Evolutionary conservation across 2,329 filamentous ascomycete genomes (phyloP).

Genomic region (Penicillium occitanis): DNA sequence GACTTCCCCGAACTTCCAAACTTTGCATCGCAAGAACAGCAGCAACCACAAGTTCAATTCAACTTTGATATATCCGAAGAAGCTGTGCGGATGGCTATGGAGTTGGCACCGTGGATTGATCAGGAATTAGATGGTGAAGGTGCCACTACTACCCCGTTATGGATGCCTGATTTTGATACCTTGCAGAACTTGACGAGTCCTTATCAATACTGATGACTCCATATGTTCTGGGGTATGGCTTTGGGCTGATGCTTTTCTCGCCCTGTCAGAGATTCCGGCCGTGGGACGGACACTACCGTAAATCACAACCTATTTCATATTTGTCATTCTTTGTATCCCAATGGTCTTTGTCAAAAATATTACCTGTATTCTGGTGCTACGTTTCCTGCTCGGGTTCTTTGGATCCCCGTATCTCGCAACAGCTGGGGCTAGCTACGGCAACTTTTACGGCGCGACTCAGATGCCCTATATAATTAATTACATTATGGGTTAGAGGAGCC

Average conservation of each 20-base stretch:
- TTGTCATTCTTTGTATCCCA: constrained; percentile 65
- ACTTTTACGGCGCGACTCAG: constrained; percentile 30
- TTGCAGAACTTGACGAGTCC: constrained; percentile 30
- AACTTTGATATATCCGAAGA: constrained; percentile 31
- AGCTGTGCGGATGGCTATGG: constrained; percentile 40
- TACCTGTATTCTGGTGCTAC: constrained; percentile 61
- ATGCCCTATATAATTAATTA: constrained; percentile 5
- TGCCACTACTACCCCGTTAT: constrained; percentile 29
- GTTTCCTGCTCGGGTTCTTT: constrained; percentile 67
- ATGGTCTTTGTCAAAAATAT: constrained; percentile 64
- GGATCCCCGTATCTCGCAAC: constrained; percentile 65
- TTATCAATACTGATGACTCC: constrained; percentile 29
- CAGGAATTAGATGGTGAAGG: constrained; percentile 29
- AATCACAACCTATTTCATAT: constrained; percentile 65
- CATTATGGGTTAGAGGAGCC: background rate
- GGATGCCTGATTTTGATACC: constrained; percentile 44
- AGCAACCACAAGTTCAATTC: constrained; percentile 9
- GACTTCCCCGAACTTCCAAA: background rate
- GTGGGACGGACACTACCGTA: constrained; percentile 69
- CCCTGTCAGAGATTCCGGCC: constrained; percentile 66
- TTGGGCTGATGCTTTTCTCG: constrained; percentile 65
- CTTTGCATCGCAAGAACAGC: background rate
- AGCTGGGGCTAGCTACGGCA: constrained; percentile 48
- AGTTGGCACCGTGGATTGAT: constrained; percentile 44
- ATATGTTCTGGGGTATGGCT: constrained; percentile 49